Evolutionary conservation across 2,329 filamentous ascomycete species (phyloP).

Genomic region (Reticulascus tulasneorum): DNA sequence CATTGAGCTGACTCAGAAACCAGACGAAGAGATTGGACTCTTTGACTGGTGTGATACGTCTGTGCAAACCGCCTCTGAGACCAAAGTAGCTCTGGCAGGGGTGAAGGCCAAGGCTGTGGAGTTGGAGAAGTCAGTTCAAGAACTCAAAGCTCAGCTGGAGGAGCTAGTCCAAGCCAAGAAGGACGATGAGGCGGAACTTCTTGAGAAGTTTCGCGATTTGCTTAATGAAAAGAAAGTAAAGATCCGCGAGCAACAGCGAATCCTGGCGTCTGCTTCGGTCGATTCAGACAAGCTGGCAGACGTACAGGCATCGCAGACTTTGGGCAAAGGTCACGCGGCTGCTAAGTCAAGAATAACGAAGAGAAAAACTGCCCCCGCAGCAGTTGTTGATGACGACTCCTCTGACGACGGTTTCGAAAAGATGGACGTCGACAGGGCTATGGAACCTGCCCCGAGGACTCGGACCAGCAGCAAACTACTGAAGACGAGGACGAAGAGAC

Average conservation of each 20-base stretch:
- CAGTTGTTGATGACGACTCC: constrained; percentile 32
- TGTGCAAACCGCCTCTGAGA: constrained; percentile 42
- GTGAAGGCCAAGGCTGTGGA: constrained; percentile 37
- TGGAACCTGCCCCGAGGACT: constrained; percentile 17
- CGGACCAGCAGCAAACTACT: constrained; percentile 30
- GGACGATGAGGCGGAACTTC: constrained; percentile 60
- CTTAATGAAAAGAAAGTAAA: constrained; percentile 79
- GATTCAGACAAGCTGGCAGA: constrained; percentile 22
- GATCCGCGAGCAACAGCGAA: constrained; percentile 67
- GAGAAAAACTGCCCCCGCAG: constrained; percentile 40
- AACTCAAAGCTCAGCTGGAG: constrained; percentile 59
- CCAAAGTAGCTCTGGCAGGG: constrained; percentile 37
- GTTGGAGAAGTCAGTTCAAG: constrained; percentile 52
- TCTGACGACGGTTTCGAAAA: constrained; percentile 43
- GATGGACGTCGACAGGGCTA: constrained; percentile 45
- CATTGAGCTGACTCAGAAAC: constrained; percentile 52
- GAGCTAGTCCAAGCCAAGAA: constrained; percentile 64
- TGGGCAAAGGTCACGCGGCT: constrained; percentile 18
- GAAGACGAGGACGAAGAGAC: constrained; percentile 36
- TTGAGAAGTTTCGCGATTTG: constrained; percentile 66
- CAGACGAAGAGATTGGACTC: constrained; percentile 56
- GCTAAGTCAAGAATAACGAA: constrained; percentile 42
- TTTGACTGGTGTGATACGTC: constrained; percentile 68
- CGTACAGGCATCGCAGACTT: constrained; percentile 20
- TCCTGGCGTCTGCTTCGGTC: constrained; percentile 47